Evolutionary conservation across 805 yeast genomes (phyloP), one percentile per base, ranked within the genome.

Genomic region (Kodamaea sagamina): DNA sequence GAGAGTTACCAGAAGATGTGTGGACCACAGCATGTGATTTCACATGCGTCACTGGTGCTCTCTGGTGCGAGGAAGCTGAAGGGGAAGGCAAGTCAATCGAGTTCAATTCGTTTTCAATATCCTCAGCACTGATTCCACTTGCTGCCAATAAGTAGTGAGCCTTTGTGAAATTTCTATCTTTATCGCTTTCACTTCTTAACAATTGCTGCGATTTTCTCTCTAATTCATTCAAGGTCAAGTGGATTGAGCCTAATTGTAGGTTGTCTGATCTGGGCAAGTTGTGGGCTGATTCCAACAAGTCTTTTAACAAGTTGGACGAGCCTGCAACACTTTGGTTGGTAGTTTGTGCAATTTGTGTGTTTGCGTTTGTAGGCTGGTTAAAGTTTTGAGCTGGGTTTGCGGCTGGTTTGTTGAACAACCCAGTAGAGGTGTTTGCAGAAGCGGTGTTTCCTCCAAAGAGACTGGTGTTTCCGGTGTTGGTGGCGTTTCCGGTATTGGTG

Each of bases 101-200:
- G 28, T 43, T 43, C 27, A 49, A 46, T 28, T 50, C 54, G 19
- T 35, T 42, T 31, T 50, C 52, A 6, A 50, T 50, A 19, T 50
- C 54, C 18, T 50, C 52, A n/a, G 54, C 53, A 39, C 48, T 50
- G 41, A 89, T 77, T 1, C 97, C 97, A 56, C 92, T 84, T 1
- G 90, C 86, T 4, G 97, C 96, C 34, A 92, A 69, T 29, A 93
- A 68, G 61, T 93, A 93, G 58, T 93, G 98, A 1, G 87, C 93
- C 54, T 81, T 83, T 2, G 89, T 83, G 55, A 67, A 75, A 34
- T 68, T 68, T 10, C 59, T 54, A 13, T 58, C 58, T 27, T 71
- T 74, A n/a, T 61, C 59, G 29, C 46, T 52, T 11, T 54, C 56
- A 12, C 47, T 44, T 43, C 89, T 71, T 29, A 15, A 13, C 54